Evolutionary conservation across 768 basidiomycete species (phyloP).

Genomic region (Crassisporium funariophilum): DNA sequence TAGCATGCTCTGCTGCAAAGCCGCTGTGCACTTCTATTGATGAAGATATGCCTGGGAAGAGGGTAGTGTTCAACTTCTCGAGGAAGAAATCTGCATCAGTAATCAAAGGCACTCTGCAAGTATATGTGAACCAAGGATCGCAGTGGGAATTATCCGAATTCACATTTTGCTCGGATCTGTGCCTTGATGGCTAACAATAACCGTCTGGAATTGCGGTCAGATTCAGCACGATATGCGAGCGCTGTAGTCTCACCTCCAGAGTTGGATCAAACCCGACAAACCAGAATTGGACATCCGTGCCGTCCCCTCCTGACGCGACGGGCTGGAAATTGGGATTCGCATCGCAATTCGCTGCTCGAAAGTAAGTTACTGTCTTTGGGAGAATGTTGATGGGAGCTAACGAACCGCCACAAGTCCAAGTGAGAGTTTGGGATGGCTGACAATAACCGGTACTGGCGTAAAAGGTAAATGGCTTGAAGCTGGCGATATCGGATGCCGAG

Average conservation of each 20-base stretch:
- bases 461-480: slow-evolving; percentile 49
- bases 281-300: slow-evolving; percentile 44
- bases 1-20: slow-evolving; percentile 44
- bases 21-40: slow-evolving; percentile 45
- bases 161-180: slow-evolving; percentile 38
- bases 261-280: slow-evolving; percentile 43
- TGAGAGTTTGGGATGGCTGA: slow-evolving; percentile 37
- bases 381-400: background rate
- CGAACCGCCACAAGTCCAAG: slow-evolving; percentile 55
- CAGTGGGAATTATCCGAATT: slow-evolving; percentile 1
- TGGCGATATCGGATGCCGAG: slow-evolving; percentile 39
- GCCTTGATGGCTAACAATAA: slow-evolving; percentile 41
- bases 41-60: slow-evolving; percentile 48
- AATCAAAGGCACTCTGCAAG: slow-evolving; percentile 34
- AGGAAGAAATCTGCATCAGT: slow-evolving; percentile 41
- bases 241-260: slow-evolving; percentile 26
- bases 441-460: slow-evolving; percentile 59
- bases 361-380: background rate
- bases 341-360: slow-evolving; percentile 41
- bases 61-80: slow-evolving; percentile 30
- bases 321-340: slow-evolving; percentile 50
- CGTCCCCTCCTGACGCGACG: slow-evolving; percentile 53
- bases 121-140: background rate
- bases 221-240: background rate
- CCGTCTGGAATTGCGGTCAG: slow-evolving; percentile 20